Evolutionary conservation across 441 rosid species (phyloP), one percentile per base, ranked within the genome.

Genomic region (Rhodomyrtus psidioides): DNA sequence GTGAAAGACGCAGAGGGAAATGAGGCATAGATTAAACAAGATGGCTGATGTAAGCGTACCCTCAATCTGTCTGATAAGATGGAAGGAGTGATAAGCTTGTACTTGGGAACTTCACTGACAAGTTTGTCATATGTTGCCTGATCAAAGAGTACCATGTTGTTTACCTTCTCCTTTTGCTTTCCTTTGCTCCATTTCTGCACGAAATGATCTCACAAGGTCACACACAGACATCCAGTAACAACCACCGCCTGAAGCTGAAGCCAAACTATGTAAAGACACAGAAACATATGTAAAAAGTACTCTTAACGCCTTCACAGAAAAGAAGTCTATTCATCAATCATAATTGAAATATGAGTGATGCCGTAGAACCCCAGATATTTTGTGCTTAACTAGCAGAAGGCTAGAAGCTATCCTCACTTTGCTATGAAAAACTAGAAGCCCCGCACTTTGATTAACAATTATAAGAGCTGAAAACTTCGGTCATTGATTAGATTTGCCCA

Each of bases 91-190:
- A 86, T 39, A 5, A 86, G 87, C 87, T 86, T 86, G 82, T 86
- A 82, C 81, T 84, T 84, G 51, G 86, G 86, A 27, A 16, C 82
- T 54, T 84, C 86, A 30, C 82, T 49, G 62, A 70, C 7, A 57
- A 86, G 82, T 79, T 86, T 86, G 82, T 86, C 87, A 65, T 86
- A 86, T 0, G 87, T 39, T 59, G 65, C 84, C 49, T 86, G 87
- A 57, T 86, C 87, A 65, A 86, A 86, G 44, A 86, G 51, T 1
- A 82, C 87, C 84, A 82, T 60, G 84, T 82, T 86, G 79, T 86
- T 86, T 84, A 86, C 87, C 84, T 86, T 86, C 49, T 86, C 87
- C 87, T 86, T 86, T 82, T 86, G 87, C 84, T 86, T 86, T 44
- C 84, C 87, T 81, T 86, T 86, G 82, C 87, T 86, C 87, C 87